phyloP scores from a whole-genome alignment of 2,329 filamentous ascomycete species.

The Stagonosporopsis chrysanthemi region DNA sequence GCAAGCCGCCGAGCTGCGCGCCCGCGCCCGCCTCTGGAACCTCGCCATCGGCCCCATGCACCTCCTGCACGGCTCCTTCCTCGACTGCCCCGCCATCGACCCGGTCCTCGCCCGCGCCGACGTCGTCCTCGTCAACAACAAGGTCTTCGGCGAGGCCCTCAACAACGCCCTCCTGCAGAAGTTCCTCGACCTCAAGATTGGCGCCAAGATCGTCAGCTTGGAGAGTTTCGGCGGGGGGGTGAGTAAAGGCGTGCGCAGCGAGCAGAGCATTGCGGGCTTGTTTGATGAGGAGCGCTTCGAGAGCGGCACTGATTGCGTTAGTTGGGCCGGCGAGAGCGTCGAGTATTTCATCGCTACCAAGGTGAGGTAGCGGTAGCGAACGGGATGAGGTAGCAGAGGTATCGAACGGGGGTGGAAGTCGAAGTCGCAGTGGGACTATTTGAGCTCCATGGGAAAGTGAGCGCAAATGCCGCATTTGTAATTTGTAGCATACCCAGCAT shows the following conservation, averaged over 20 bases:
- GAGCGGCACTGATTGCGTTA: constrained; percentile 76
- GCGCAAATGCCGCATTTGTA: too few species aligned
- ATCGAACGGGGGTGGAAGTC: too few species aligned
- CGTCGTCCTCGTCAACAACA: constrained; percentile 97
- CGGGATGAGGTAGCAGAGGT: too few species aligned
- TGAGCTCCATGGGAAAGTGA: too few species aligned
- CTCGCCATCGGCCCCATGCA: constrained; percentile 79
- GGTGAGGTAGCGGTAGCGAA: constrained; percentile 49
- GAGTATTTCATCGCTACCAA: constrained; percentile 81
- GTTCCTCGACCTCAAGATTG: constrained; percentile 91
- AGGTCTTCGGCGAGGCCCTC: constrained; percentile 87
- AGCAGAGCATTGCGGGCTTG: constrained; percentile 82
- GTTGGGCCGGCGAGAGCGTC: constrained; percentile 87
- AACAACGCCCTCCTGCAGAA: constrained; percentile 86
- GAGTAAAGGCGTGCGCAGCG: constrained; percentile 74
- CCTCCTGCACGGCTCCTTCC: constrained; percentile 84
- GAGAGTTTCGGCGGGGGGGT: constrained; percentile 85
- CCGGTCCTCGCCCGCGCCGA: constrained; percentile 82
- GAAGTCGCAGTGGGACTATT: too few species aligned
- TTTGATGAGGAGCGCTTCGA: constrained; percentile 77
- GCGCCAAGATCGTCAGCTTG: constrained; percentile 87
- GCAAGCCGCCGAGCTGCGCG: constrained; percentile 82
- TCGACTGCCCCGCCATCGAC: constrained; percentile 73
- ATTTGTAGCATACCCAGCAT: too few species aligned
- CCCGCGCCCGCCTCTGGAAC: constrained; percentile 90